Base-by-base conservation (phyloP, 2,329 filamentous ascomycete genomes). In the Cladobotryum protrusum region DNA sequence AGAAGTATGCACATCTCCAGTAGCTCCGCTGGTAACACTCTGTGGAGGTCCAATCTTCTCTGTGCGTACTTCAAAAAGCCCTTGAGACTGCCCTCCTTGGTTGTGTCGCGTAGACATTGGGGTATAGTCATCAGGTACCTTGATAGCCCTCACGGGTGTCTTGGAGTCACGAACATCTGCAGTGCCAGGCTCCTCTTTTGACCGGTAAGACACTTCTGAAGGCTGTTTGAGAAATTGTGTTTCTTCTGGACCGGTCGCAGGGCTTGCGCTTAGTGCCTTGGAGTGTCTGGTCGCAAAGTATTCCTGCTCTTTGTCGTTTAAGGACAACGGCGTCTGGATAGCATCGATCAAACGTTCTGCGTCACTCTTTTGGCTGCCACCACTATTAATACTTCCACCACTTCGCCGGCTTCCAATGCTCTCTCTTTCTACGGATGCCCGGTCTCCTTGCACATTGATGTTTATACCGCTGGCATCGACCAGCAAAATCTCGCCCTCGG, bases 341-440 rank as follows among this genome's bases (percentile, higher is more conserved):
- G 85, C 85, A 60, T 87, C 79, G 19, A 89, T 88, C 12, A 89
- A 69, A 24, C 85, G 73, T 53, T 89, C 85, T 0, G 85, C 82
- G 56, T 88, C 83, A 55, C 82, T 81, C 36, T 63, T 69, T 14
- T 69, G 76, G 55, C 82, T 85, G 2, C 56, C 67, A 43, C 73
- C 67, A 43, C 73, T 77, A 35, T 53, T 65, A 18, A 63, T 56
- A 49, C 75, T 78, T 18, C 55, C 66, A 20, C 65, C 52, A 43
- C 74, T 79, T 18, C 52, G 59, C 6, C 57, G 54, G 32, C 60
- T 59, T 43, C 50, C 48, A 17, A 56, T 43, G 49, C 60, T 65
- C 20, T 15, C 48, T 24, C 50, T 50, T 11, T 58, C 55, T 5
- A 20, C 45, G 3, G 46, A 51, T 2, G 32, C 7, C 7, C 54